Conservation (phyloP, 306 rosid species). For the Argentina anserina region DNA sequence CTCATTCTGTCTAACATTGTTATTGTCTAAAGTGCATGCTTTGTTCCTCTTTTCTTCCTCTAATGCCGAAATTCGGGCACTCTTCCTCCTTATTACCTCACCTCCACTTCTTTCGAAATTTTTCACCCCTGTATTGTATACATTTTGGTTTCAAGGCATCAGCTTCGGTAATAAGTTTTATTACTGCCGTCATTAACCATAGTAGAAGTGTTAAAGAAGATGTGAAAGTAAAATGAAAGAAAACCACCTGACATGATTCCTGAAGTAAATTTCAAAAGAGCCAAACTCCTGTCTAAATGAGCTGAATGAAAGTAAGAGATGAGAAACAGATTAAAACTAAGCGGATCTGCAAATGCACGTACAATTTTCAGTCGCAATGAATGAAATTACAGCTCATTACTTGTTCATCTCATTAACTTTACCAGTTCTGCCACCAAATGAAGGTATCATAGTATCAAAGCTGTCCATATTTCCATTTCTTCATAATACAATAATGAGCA, state of each 20-base stretch:
- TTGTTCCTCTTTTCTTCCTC: constrained; percentile 28
- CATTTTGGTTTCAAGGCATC: not conserved
- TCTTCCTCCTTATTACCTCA: constrained; percentile 25
- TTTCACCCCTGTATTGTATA: not conserved
- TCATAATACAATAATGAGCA: not conserved
- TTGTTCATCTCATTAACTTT: not conserved
- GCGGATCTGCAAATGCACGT: not conserved
- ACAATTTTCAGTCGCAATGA: not conserved
- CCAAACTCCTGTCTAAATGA: not conserved
- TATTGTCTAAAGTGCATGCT: not conserved
- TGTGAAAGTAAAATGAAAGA: not conserved
- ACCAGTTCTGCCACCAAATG: not conserved
- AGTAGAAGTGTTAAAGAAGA: not conserved
- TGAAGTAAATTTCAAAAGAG: not conserved
- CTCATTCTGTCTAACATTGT: not conserved
- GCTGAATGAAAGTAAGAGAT: not conserved
- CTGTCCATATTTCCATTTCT: not conserved
- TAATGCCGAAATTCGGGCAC: constrained; percentile 31
- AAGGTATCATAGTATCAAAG: not conserved
- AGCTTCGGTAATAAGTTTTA: not conserved
- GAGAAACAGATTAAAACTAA: not conserved
- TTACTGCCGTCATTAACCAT: not conserved
- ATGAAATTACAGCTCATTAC: not conserved
- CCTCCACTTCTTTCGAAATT: constrained; percentile 1
- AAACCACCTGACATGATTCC: not conserved